A percentile compares a stretch with the other conserved stretches of the same genome.
Conservation (phyloP, 75 land plant genomes). For the Pinus tabuliformis region DNA sequence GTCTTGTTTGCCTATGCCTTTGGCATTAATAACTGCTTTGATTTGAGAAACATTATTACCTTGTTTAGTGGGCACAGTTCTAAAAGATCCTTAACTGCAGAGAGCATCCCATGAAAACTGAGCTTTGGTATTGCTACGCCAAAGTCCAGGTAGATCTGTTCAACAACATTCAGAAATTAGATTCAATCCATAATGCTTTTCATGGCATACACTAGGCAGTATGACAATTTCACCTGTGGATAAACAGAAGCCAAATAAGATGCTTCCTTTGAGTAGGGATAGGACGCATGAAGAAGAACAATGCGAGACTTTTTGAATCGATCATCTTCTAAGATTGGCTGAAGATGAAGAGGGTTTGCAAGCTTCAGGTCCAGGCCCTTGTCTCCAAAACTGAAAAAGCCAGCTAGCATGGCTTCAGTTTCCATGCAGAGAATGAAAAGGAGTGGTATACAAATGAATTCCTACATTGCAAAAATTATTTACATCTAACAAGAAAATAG, state of each 20-base stretch:
- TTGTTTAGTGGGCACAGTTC: conserved; percentile 87
- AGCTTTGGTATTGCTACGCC: conserved; percentile 91
- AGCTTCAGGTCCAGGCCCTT: conserved; percentile 83
- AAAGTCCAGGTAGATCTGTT: conserved; percentile 89
- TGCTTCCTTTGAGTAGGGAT: conserved; percentile 92
- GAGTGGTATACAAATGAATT: background rate
- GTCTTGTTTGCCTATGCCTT: background rate
- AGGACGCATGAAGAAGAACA: conserved; percentile 92
- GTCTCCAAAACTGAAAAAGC: conserved; percentile 80
- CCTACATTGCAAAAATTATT: background rate
- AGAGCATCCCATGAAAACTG: conserved; percentile 89
- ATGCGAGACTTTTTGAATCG: conserved; percentile 69
- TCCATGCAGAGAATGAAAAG: background rate
- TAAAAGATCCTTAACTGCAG: conserved; percentile 81
- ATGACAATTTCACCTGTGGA: conserved; percentile 55
- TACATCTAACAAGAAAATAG: background rate
- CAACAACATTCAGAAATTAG: background rate
- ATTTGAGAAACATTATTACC: conserved; percentile 33
- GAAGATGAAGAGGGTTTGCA: conserved; percentile 87
- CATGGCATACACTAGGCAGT: background rate
- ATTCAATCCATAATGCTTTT: background rate
- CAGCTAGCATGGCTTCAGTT: background rate
- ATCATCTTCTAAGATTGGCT: conserved; percentile 68
- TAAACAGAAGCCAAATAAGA: conserved; percentile 94
- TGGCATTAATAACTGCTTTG: background rate